Conservation (phyloP, 371 early-diverging fungal species). For the Circinella minor region DNA sequence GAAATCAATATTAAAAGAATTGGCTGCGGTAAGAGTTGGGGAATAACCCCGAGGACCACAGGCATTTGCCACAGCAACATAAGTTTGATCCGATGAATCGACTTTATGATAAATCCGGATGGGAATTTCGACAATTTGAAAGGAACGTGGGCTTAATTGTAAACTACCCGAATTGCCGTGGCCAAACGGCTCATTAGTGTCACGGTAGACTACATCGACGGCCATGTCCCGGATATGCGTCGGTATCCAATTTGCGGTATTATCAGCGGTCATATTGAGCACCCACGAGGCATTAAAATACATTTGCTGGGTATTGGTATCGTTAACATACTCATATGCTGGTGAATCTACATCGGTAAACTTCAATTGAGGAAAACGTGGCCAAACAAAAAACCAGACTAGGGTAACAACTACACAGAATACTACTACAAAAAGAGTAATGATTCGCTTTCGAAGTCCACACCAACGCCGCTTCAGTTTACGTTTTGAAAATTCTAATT, state of each 20-base stretch:
- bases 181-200: conserved; percentile 22
- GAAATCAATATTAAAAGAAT: conserved; percentile 33
- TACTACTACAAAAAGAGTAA: conserved; percentile 25
- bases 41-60: conserved; percentile 28
- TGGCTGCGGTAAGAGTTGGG: conserved; percentile 24
- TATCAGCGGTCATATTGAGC: conserved; percentile 26
- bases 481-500: conserved; percentile 20
- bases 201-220: conserved; percentile 21
- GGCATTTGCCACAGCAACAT: conserved; percentile 40
- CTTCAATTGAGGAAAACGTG: conserved; percentile 31
- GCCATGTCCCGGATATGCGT: conserved; percentile 24
- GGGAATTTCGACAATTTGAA: conserved; percentile 14
- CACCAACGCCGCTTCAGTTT: conserved; percentile 18
- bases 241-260: conserved; percentile 30
- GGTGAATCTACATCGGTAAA: conserved; percentile 22
- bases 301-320: conserved; percentile 14
- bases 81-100: conserved; percentile 34
- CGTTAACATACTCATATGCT: conserved; percentile 20
- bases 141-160: conserved; percentile 10
- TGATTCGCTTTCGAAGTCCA: conserved; percentile 24
- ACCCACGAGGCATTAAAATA: conserved; percentile 23
- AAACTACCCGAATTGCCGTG: conserved; percentile 20
- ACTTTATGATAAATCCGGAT: conserved; percentile 27
- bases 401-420: conserved; percentile 29
- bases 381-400: conserved; percentile 51